phyloP scores from a whole-genome alignment of 495 filamentous ascomycete species.

The Hypomontagnella submonticulosa region DNA sequence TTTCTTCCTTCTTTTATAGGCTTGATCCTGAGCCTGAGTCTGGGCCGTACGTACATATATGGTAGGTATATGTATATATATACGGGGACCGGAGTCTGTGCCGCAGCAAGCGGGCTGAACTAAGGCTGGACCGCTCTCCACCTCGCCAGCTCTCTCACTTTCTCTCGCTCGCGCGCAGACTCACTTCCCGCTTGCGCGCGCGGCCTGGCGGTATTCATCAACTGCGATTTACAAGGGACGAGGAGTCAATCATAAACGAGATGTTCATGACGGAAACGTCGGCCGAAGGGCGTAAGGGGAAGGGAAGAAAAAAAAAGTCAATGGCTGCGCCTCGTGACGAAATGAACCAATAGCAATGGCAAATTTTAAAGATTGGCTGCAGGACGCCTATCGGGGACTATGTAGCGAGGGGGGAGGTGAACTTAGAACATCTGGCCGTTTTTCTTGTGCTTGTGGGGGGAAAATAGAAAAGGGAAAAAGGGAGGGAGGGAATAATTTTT shows the following conservation, averaged over 20 bases:
- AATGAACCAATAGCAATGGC: slow-evolving; percentile 42
- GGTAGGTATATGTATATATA: slow-evolving; percentile 21
- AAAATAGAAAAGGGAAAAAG: not conserved
- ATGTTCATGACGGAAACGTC: slow-evolving; percentile 43
- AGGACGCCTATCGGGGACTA: slow-evolving; percentile 42
- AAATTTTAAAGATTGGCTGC: slow-evolving; percentile 46
- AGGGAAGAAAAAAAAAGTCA: slow-evolving; percentile 31
- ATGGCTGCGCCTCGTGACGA: slow-evolving; percentile 42
- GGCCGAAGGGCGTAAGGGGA: slow-evolving; percentile 30
- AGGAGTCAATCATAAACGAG: slow-evolving; percentile 38
- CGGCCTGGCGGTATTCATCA: slow-evolving; percentile 44
- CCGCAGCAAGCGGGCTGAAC: slow-evolving; percentile 36
- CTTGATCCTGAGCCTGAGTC: slow-evolving; percentile 22
- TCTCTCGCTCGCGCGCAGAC: slow-evolving; percentile 42
- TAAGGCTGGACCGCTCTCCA: slow-evolving; percentile 43
- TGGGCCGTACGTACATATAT: slow-evolving; percentile 36
- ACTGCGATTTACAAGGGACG: slow-evolving; percentile 41
- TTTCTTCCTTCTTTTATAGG: slow-evolving; percentile 22
- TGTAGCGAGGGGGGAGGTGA: slow-evolving; percentile 39
- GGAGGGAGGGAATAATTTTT: slow-evolving; percentile 20
- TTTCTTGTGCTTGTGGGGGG: slow-evolving; percentile 25
- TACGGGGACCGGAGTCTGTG: slow-evolving; percentile 29
- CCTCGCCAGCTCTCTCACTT: slow-evolving; percentile 45
- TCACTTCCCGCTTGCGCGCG: slow-evolving; percentile 45
- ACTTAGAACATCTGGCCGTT: slow-evolving; percentile 45